Conservation (phyloP, 352 stramenopile species). For the Phytopythium kandeliae region DNA sequence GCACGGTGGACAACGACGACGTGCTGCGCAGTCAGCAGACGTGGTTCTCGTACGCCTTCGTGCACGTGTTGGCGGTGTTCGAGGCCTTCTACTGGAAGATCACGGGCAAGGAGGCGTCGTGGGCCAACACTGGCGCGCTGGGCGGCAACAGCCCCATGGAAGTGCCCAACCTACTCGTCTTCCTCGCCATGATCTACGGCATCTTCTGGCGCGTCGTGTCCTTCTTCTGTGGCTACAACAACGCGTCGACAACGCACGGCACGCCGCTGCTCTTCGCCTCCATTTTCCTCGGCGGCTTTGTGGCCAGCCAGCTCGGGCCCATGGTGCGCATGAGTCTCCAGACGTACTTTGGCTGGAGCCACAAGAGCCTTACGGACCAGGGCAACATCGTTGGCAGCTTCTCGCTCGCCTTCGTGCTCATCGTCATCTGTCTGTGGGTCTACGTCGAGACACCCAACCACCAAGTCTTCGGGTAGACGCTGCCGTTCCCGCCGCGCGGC, state of each 20-base stretch:
- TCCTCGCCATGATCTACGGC: constrained; percentile 56
- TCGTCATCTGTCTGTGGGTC: constrained; percentile 70
- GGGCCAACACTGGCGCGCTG: constrained; percentile 60
- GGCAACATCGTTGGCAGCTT: constrained; percentile 73
- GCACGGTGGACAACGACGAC: constrained; percentile 68
- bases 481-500: not conserved
- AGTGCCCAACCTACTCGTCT: constrained; percentile 61
- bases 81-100: constrained; percentile 76
- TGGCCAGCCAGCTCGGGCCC: constrained; percentile 47
- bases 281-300: constrained; percentile 56
- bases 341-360: constrained; percentile 73
- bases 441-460: constrained; percentile 71
- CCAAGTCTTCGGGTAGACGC: constrained; percentile 30
- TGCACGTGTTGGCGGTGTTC: constrained; percentile 68
- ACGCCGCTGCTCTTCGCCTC: constrained; percentile 60
- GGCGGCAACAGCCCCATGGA: constrained; percentile 66
- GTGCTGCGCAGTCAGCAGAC: constrained; percentile 69
- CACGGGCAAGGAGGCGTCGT: constrained; percentile 62
- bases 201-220: constrained; percentile 57
- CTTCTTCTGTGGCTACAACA: constrained; percentile 73
- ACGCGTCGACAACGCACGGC: constrained; percentile 51
- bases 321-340: constrained; percentile 74
- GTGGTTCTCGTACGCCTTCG: constrained; percentile 76
- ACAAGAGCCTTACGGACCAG: constrained; percentile 73
- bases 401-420: constrained; percentile 57